These are phyloP conservation scores for Diaporthe nobilis DNA, from an alignment of 2,329 filamentous ascomycete species.

Conservation along the genomic window DNA sequence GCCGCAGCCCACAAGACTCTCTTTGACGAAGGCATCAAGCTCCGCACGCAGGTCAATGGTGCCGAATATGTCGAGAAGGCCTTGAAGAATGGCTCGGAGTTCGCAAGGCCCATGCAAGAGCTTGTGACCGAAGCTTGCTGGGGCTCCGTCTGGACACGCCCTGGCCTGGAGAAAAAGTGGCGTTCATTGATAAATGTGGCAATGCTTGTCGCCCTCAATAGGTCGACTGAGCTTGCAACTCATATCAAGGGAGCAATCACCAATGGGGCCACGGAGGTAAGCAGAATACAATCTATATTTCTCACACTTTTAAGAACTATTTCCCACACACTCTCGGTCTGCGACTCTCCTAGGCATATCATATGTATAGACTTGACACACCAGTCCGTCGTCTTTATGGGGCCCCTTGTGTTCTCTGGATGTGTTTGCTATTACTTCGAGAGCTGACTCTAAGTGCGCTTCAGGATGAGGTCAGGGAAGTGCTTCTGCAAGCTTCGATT, in stretches of 20 bases:
- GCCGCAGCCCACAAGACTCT: conserved; percentile 64
- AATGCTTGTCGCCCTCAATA: conserved; percentile 72
- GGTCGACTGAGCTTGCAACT: conserved; percentile 70
- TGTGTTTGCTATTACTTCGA: neutral
- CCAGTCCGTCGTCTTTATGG: neutral
- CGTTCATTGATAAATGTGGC: conserved; percentile 74
- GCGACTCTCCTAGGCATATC: neutral
- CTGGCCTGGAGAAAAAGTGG: conserved; percentile 72
- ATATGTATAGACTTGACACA: neutral
- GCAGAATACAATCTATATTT: neutral
- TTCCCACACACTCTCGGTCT: too few relatives aligned
- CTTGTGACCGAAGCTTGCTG: conserved; percentile 75
- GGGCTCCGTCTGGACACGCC: conserved; percentile 75
- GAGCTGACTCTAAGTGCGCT: neutral
- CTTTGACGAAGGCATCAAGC: conserved; percentile 72
- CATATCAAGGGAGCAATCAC: conserved; percentile 75
- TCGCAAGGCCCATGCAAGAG: conserved; percentile 72
- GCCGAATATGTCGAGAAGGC: conserved; percentile 71
- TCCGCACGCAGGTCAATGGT: conserved; percentile 73
- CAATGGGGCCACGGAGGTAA: conserved; percentile 69
- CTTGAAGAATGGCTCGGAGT: conserved; percentile 70
- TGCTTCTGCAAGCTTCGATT: conserved; percentile 61
- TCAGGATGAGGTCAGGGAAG: conserved; percentile 71
- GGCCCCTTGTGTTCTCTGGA: too few relatives aligned
- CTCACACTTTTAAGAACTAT: neutral